Base-by-base conservation (phyloP, 139 green algal genomes). In the Desmodesmus armatus region DNA sequence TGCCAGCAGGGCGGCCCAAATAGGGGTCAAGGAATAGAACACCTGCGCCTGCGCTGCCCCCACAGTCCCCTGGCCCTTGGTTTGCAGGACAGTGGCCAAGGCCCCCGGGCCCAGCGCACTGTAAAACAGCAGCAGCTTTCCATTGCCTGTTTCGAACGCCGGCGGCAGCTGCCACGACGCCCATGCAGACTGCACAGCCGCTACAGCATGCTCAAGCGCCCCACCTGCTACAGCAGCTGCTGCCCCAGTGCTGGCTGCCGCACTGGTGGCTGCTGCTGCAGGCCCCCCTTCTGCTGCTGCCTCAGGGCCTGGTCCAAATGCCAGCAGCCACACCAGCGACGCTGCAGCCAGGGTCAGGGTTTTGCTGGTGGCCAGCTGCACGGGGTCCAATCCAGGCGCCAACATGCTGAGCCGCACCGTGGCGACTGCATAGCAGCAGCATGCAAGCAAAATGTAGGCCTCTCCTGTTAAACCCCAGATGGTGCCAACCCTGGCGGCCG, bases 1-100 rank as follows among this genome's bases (percentile, higher is more conserved):
- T 1, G 89, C 87, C 69, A 92, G 83, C 31, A 91, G 55, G 3
- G 91, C 91, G 6, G 87, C 83, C 85, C 82, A 89, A 4, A 94
- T 67, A 3, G 91, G 91, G 4, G 87, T 90, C 17, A 91, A 71
- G 3, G 82, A 88, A 53, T 88, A 94, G 3, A 94, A 88, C 19
- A 94, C 91, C 78, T 94, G 88, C 6, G 87, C 86, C 55, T 85
- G 60, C 27, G 89, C 73, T 55, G 89, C 87, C 33, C 77, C 53
- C 15, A 88, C 78, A 25, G 17, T 44, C 1, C 58, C 63, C 78
- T 92, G 88, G 0, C 88, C 88, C 66, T 43, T 58, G 1, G 82
- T 82, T 72, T 93, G 90, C 51, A 93, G 62, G 5, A 84, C 87
- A 0, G 88, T 86, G 13, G 90, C 88, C 1, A 91, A 55, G 5